Evolutionary conservation across 305 asterid species (phyloP).

Genomic region (Stenogyne calaminthoides): DNA sequence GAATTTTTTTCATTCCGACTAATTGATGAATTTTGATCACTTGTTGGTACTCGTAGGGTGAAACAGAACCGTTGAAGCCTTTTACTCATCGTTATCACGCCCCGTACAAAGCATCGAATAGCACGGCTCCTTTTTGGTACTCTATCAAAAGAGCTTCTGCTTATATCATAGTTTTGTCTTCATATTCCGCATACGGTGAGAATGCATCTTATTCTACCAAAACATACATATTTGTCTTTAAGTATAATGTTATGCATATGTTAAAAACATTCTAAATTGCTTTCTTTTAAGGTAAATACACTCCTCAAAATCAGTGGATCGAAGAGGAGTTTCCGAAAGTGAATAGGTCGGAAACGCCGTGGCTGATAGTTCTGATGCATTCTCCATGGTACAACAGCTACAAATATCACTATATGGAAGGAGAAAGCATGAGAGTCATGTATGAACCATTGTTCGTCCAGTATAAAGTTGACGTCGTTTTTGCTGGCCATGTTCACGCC

Average conservation of each 20-base stretch:
- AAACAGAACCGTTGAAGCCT: constrained; percentile 75
- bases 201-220: too few species aligned
- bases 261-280: too few species aligned
- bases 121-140: constrained; percentile 80
- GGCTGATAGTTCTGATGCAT: constrained; percentile 85
- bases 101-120: constrained; percentile 64
- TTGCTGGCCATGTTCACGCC: constrained; percentile 95
- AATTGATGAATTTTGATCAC: not conserved
- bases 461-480: constrained; percentile 81
- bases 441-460: constrained; percentile 70
- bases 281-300: constrained; percentile 57
- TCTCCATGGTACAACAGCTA: constrained; percentile 95
- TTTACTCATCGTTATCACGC: constrained; percentile 61
- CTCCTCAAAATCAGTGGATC: constrained; percentile 84
- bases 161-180: constrained; percentile 75
- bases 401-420: constrained; percentile 82
- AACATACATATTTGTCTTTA: not conserved
- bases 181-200: constrained; percentile 87
- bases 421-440: constrained; percentile 92
- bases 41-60: constrained; percentile 60
- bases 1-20: too few species aligned
- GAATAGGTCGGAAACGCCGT: constrained; percentile 79
- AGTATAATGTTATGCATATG: too few species aligned
- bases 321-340: constrained; percentile 71
- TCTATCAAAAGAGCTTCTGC: constrained; percentile 92